phyloP scores from a whole-genome alignment of 2,329 filamentous ascomycete species.

The Claviceps paspali region DNA sequence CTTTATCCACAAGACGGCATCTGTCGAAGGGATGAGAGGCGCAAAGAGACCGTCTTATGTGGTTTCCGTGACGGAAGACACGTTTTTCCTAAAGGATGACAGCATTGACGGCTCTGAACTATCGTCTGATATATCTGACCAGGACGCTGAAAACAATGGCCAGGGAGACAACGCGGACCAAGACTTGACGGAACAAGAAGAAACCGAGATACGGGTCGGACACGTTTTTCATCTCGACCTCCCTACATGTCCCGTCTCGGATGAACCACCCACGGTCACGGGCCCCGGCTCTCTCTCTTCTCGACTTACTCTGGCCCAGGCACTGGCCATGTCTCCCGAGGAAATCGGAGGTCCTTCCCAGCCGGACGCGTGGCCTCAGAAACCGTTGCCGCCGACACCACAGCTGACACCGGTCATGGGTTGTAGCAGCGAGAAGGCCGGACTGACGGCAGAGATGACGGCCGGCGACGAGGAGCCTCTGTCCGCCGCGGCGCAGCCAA shows the following conservation, averaged over 20 bases:
- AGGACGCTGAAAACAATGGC: background rate
- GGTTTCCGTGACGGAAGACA: conserved; percentile 14
- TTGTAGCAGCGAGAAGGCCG: conserved; percentile 14
- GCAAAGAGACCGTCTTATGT: conserved; percentile 17
- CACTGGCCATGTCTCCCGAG: conserved; percentile 15
- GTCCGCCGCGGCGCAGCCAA: conserved; percentile 19
- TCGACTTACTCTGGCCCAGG: conserved; percentile 32
- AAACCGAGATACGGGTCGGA: no score
- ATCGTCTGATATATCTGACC: background rate
- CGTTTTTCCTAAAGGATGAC: conserved; percentile 35
- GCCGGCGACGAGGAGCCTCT: conserved; percentile 21
- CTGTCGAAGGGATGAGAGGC: conserved; percentile 28
- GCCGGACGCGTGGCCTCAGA: conserved; percentile 4
- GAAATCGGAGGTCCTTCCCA: background rate
- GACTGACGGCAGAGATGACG: conserved; percentile 10
- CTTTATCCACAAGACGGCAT: conserved; percentile 37
- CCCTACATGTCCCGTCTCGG: conserved; percentile 18
- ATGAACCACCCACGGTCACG: background rate
- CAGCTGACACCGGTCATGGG: conserved; percentile 31
- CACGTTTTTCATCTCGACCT: conserved; percentile 10
- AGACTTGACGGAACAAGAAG: no score
- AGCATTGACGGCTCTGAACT: conserved; percentile 18
- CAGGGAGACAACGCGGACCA: no score
- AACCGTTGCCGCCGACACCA: conserved; percentile 25
- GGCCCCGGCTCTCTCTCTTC: conserved; percentile 23